Percentiles rank a stretch among this genome's conserved stretches.
Evolutionary conservation across 2,329 filamentous ascomycete genomes (phyloP).

Genomic region (Incumbomyces delicatus): DNA sequence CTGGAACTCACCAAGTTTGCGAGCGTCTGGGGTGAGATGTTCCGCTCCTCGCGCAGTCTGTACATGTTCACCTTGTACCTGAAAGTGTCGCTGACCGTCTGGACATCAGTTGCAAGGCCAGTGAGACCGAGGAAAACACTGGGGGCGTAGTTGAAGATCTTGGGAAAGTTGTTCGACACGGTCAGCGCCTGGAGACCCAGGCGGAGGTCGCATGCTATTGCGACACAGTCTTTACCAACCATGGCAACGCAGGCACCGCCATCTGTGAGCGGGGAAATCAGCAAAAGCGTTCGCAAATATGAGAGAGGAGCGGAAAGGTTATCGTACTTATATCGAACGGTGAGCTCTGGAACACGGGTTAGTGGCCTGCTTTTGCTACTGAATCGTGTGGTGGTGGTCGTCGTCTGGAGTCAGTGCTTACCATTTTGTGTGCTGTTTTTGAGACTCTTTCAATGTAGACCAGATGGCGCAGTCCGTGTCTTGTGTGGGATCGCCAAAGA

Average conservation of each 20-base stretch:
- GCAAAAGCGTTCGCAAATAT: conserved; percentile 4
- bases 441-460: too few species aligned
- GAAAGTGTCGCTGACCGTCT: conserved; percentile 91
- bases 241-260: conserved; percentile 96
- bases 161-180: conserved; percentile 99
- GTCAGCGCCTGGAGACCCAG: conserved; percentile 94
- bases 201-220: conserved; percentile 96
- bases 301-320: conserved; percentile 7
- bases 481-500: too few species aligned
- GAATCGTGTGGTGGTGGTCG: conserved; percentile 23
- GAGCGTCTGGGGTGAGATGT: conserved; percentile 89
- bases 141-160: conserved; percentile 90
- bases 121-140: conserved; percentile 93
- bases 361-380: conserved; percentile 23
- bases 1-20: conserved; percentile 87
- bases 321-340: conserved; percentile 89
- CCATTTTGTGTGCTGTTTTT: conserved; percentile 22
- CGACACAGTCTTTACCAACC: conserved; percentile 99
- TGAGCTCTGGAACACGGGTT: conserved; percentile 53
- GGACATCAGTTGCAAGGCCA: conserved; percentile 90
- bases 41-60: conserved; percentile 91
- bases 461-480: too few species aligned
- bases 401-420: conserved; percentile 21
- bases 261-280: conserved; percentile 35
- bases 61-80: conserved; percentile 99